Percentiles rank a stretch among this genome's conserved stretches.
Evolutionary conservation across 1,284 basidiomycete genomes (phyloP).

Genomic region (Fomitopsis schrenkii): DNA sequence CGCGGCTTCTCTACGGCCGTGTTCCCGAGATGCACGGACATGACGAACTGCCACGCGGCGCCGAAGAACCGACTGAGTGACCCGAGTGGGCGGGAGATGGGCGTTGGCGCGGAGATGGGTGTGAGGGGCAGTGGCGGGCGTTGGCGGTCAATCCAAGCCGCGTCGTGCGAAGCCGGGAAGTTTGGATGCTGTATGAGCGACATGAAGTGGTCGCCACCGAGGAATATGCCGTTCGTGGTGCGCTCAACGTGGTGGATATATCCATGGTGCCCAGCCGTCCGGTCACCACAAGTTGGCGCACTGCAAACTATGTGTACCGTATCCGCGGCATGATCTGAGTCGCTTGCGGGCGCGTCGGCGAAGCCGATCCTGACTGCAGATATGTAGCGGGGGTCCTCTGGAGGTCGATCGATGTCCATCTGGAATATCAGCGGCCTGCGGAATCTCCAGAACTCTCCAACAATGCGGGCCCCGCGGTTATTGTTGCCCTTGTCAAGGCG

Average conservation of each 20-base stretch:
- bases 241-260: neutral
- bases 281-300: neutral
- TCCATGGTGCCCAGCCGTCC: neutral
- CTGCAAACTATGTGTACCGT: neutral
- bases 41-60: conserved; percentile 12
- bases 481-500: conserved; percentile 8
- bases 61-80: neutral
- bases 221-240: neutral
- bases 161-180: neutral
- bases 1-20: conserved; percentile 9
- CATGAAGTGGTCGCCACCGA: neutral
- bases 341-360: neutral
- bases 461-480: conserved; percentile 9
- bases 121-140: conserved; percentile 7
- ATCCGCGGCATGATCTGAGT: neutral
- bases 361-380: neutral
- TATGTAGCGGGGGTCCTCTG: neutral
- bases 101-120: neutral
- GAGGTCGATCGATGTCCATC: neutral
- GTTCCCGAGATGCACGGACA: neutral
- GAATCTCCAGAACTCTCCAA: conserved; percentile 20
- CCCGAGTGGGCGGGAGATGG: neutral
- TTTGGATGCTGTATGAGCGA: neutral
- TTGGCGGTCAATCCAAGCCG: conserved; percentile 8
- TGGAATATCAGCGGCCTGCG: conserved; percentile 12